These are phyloP conservation scores for Penicillium frequentans DNA, from an alignment of 2,329 filamentous ascomycete genomes.

Conservation along the genomic window DNA sequence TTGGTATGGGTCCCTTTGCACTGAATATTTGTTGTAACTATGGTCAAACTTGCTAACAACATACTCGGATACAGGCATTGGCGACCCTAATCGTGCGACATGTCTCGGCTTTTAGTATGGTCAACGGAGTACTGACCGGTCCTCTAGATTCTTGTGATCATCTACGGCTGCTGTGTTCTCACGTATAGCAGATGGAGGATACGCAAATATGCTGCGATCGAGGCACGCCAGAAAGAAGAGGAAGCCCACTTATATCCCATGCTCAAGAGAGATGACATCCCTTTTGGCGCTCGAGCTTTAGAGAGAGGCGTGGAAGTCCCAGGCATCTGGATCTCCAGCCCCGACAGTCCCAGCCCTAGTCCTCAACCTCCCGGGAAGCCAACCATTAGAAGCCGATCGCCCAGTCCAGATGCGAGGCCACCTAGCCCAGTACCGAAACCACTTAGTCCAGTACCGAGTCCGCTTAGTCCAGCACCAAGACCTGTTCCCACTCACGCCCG, in stretches of 20 bases:
- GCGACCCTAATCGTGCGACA: constrained; percentile 58
- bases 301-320: constrained; percentile 81
- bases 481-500: background rate
- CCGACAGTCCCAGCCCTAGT: constrained; percentile 35
- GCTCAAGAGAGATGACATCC: constrained; percentile 62
- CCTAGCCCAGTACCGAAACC: background rate
- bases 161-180: constrained; percentile 67
- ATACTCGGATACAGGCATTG: constrained; percentile 10
- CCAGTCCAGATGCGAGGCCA: constrained; percentile 1
- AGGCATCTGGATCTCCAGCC: constrained; percentile 73
- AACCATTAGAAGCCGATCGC: constrained; percentile 14
- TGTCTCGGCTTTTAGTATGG: background rate
- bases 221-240: constrained; percentile 63
- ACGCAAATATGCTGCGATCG: constrained; percentile 62
- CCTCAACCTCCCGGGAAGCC: constrained; percentile 24
- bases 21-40: background rate
- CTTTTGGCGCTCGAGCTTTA: constrained; percentile 83
- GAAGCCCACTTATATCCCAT: constrained; percentile 55
- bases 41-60: background rate
- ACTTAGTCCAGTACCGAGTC: background rate
- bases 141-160: constrained; percentile 61
- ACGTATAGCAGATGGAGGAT: constrained; percentile 56
- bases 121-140: constrained; percentile 26
- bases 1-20: constrained; percentile 63
- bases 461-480: background rate